Evolutionary conservation across 352 stramenopile species (phyloP).

Genomic region (Phytophthora palmivora): DNA sequence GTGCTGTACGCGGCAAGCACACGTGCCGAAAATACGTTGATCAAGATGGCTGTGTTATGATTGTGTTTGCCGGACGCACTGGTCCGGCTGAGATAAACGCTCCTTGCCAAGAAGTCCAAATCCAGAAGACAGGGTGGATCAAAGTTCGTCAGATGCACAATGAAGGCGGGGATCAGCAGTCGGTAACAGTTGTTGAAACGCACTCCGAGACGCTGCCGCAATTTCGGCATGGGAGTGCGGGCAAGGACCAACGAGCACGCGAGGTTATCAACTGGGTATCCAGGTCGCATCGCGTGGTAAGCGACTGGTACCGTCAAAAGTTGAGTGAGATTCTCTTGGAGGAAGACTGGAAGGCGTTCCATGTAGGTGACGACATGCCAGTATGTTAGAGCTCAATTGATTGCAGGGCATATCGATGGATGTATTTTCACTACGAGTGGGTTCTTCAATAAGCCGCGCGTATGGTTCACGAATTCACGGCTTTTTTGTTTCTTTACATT

Average conservation of each 20-base stretch:
- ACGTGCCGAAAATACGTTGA: constrained; percentile 28
- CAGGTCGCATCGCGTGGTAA: constrained; percentile 13
- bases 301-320: constrained; percentile 26
- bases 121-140: constrained; percentile 35
- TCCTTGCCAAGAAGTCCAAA: constrained; percentile 20
- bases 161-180: neutral
- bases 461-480: neutral
- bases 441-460: neutral
- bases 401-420: neutral
- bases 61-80: constrained; percentile 26
- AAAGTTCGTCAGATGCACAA: constrained; percentile 14
- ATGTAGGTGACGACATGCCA: constrained; percentile 1
- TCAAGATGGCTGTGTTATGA: constrained; percentile 21
- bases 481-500: neutral
- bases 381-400: constrained; percentile 4
- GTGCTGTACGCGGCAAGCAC: constrained; percentile 27
- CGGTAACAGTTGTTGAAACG: constrained; percentile 19
- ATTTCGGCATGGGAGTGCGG: constrained; percentile 15
- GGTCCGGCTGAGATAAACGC: neutral
- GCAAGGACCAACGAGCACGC: constrained; percentile 10
- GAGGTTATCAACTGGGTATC: constrained; percentile 20
- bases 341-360: constrained; percentile 34
- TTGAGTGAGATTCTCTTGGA: constrained; percentile 32
- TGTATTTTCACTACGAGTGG: too few relatives aligned
- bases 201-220: constrained; percentile 21